A percentile compares a stretch with the other conserved stretches of the same genome.
These are phyloP conservation scores for Suillus occidentalis DNA, from an alignment of 768 basidiomycete species.

Conservation along the genomic window DNA sequence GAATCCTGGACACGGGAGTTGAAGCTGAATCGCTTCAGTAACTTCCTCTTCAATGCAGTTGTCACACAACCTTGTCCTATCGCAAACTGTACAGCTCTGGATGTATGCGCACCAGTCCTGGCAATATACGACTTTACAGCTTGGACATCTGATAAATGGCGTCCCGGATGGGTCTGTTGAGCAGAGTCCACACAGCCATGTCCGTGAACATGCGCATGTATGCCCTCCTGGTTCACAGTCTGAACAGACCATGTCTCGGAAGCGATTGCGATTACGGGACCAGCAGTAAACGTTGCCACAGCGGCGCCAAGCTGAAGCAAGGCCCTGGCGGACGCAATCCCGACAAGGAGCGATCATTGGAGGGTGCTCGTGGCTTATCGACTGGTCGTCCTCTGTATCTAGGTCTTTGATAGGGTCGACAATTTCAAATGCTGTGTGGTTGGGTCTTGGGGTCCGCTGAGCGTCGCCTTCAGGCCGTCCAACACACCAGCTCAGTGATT, in stretches of 20 bases:
- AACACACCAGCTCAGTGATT: conserved; percentile 1
- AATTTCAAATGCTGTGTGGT: neutral
- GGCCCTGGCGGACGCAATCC: neutral
- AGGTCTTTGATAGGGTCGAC: neutral
- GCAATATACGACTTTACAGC: neutral
- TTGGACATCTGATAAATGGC: neutral
- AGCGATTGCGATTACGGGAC: neutral
- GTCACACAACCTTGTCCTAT: neutral
- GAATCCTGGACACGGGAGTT: neutral
- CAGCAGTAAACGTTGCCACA: neutral
- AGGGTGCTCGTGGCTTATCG: neutral
- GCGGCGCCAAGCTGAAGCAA: neutral
- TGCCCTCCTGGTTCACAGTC: conserved; percentile 1
- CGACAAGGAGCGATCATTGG: conserved; percentile 1
- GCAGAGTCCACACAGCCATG: neutral
- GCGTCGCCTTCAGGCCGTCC: neutral
- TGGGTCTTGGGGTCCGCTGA: neutral
- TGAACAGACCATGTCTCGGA: conserved; percentile 4
- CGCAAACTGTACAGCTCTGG: neutral
- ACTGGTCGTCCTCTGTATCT: neutral
- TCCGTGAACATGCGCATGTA: conserved; percentile 1
- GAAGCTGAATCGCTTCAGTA: neutral
- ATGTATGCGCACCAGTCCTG: conserved; percentile 4
- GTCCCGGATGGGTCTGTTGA: neutral
- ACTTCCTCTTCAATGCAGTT: conserved; percentile 1